Evolutionary conservation across 805 yeast genomes (phyloP).

Genomic region (Zygosaccharomyces lentus): DNA sequence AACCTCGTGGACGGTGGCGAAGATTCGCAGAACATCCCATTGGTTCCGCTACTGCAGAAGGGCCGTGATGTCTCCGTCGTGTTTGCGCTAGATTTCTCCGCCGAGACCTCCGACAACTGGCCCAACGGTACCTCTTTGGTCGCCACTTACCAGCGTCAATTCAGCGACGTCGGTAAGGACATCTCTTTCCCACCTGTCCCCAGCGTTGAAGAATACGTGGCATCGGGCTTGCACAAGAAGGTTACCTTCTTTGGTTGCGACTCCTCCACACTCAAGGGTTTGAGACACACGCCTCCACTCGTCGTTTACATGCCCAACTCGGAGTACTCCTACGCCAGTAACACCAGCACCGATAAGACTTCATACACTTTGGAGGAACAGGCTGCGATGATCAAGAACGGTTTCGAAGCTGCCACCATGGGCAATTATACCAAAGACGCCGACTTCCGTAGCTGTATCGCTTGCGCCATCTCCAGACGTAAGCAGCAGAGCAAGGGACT

Average conservation of each 20-base stretch:
- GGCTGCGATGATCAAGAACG: constrained; percentile 60
- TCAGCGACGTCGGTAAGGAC: constrained; percentile 47
- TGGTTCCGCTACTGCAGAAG: constrained; percentile 56
- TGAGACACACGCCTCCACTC: constrained; percentile 61
- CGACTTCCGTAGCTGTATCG: constrained; percentile 70
- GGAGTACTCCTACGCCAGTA: constrained; percentile 60
- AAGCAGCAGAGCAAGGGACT: constrained; percentile 63
- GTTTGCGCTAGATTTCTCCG: constrained; percentile 63
- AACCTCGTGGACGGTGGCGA: constrained; percentile 71
- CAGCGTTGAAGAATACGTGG: constrained; percentile 54
- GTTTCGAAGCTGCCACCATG: constrained; percentile 65
- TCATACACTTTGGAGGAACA: constrained; percentile 56
- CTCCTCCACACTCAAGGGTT: constrained; percentile 53
- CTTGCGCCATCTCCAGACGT: constrained; percentile 79
- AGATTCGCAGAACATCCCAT: constrained; percentile 60
- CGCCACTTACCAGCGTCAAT: constrained; percentile 56
- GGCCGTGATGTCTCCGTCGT: constrained; percentile 58
- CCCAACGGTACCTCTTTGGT: constrained; percentile 64
- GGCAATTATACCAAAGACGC: constrained; percentile 62
- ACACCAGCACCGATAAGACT: constrained; percentile 69
- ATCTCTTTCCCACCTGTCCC: constrained; percentile 81
- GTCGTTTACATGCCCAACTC: constrained; percentile 74
- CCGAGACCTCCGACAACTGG: constrained; percentile 57
- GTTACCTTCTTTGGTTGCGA: constrained; percentile 87
- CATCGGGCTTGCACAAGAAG: constrained; percentile 54